Percentiles rank a stretch among this genome's conserved stretches.
Evolutionary conservation across 2,329 filamentous ascomycete genomes (phyloP).

Genomic region (Penicillium concentricum): DNA sequence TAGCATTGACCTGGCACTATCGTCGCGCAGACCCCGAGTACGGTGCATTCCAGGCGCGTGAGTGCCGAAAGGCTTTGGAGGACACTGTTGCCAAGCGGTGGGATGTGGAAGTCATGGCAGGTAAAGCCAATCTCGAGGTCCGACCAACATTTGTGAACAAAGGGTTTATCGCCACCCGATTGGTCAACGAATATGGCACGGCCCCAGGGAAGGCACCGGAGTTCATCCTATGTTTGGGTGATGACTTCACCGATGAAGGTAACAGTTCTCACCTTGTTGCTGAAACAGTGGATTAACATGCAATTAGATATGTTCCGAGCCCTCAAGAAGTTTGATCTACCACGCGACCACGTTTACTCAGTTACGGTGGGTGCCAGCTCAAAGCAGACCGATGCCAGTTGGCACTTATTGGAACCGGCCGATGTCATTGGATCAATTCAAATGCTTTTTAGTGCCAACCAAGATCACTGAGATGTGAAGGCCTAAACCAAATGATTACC

Average conservation of each 20-base stretch:
- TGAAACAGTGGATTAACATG: background rate
- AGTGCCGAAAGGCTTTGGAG: constrained; percentile 80
- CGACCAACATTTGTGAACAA: constrained; percentile 98
- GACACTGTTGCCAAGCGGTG: constrained; percentile 71
- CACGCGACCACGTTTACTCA: constrained; percentile 72
- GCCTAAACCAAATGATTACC: background rate
- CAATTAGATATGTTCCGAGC: constrained; percentile 75
- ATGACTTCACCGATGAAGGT: constrained; percentile 98
- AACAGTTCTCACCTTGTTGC: constrained; percentile 27
- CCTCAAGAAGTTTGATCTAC: constrained; percentile 58
- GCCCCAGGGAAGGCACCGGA: constrained; percentile 62
- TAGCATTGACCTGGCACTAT: constrained; percentile 96
- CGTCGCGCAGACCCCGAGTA: constrained; percentile 85
- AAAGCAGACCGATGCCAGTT: constrained; percentile 86
- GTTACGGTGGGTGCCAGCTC: constrained; percentile 89
- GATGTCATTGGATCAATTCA: constrained; percentile 74
- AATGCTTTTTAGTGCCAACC: constrained; percentile 50
- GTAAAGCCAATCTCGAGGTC: constrained; percentile 95
- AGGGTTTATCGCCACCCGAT: constrained; percentile 84
- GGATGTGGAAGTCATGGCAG: constrained; percentile 94
- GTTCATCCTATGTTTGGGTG: constrained; percentile 87
- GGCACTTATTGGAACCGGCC: constrained; percentile 82
- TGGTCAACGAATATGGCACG: constrained; percentile 70
- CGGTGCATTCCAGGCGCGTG: constrained; percentile 73
- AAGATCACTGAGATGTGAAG: constrained; percentile 23